phyloP scores from a whole-genome alignment of 139 green algal species.

The Chlorella sp. region DNA sequence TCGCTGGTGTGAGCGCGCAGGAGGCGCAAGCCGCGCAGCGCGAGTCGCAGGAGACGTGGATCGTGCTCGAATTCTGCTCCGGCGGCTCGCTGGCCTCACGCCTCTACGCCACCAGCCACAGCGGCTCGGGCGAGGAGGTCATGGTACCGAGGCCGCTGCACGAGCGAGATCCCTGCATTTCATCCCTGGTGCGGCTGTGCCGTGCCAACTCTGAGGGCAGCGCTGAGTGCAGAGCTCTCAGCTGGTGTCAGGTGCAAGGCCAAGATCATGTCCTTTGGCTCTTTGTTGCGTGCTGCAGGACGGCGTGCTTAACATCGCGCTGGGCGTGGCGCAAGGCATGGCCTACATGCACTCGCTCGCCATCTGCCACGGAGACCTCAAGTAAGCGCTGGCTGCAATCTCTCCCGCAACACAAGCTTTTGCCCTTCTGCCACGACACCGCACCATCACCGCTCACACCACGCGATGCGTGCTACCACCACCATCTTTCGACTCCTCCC shows the following conservation, averaged over 20 bases:
- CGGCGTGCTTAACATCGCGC: slow-evolving; percentile 17
- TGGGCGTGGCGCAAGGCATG: slow-evolving; percentile 33
- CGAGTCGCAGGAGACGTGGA: slow-evolving; percentile 26
- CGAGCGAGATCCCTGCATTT: background rate
- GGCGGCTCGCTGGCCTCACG: slow-evolving; percentile 17
- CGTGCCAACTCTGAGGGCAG: too few relatives aligned
- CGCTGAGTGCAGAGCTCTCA: too few relatives aligned
- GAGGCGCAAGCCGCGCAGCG: background rate
- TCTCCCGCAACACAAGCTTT: too few relatives aligned
- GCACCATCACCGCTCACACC: too few relatives aligned
- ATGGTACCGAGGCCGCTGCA: background rate
- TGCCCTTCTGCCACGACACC: too few relatives aligned
- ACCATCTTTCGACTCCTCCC: too few relatives aligned
- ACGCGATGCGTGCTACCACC: too few relatives aligned
- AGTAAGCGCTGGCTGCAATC: background rate
- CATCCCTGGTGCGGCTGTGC: background rate
- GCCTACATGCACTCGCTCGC: slow-evolving; percentile 33
- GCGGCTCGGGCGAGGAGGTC: background rate
- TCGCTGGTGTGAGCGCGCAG: too few relatives aligned
- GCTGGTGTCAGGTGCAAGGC: too few relatives aligned
- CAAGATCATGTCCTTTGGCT: background rate
- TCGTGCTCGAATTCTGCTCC: slow-evolving; percentile 31
- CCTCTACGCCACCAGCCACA: background rate
- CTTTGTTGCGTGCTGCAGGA: slow-evolving; percentile 3
- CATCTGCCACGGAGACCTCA: slow-evolving; percentile 36